Evolutionary conservation across 2,329 filamentous ascomycete genomes (phyloP), one percentile per base, ranked within the genome.

Genomic region (Aspergillus versicolor): DNA sequence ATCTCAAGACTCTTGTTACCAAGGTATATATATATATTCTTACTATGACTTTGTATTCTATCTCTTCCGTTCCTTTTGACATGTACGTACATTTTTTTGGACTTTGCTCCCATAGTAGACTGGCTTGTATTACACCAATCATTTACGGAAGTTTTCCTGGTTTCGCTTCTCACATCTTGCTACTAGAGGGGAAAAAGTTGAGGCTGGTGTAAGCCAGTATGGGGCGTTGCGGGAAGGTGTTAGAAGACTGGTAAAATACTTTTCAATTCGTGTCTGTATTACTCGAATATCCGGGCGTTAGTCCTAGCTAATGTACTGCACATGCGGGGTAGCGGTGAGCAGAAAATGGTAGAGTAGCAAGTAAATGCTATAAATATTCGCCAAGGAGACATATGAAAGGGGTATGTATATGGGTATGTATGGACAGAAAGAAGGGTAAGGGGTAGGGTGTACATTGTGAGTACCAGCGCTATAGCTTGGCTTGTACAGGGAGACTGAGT

Each of bases 321-420:
- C 13, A 15, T 3, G 34, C 12, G 6, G 5, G 12, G 6, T 37
- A 15, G 13, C 15, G 13, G 15, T n/a, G 34, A n/a, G 34, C 15
- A 37, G 34, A 37, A 37, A n/a, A 17, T 45, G 22, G 24, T 45
- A 30, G 22, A 12, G 9, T 27, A 13, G 8, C 3, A 24, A 17
- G 47, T 17, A 50, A 27, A 48, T 38, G 32, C 9, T 21, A 22
- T 22, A 17, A 38, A 3, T 38, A 21, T 21, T 48, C 30, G 45
- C 45, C 45, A 21, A 19, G 15, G 8, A 12, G 21, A 50, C 21
- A 40, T 17, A 40, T 30, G 34, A 32, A 48, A 45, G 9, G 43
- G 43, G 22, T 45, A 45, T 45, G 43, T 15, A 21, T 46, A 46
- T 46, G 54, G 58, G 53, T 59, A 64, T 57, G 57, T 61, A 61